These are phyloP conservation scores for Chenopodium berlandieri DNA, from an alignment of 148 eudicot species.

Conservation along the genomic window DNA sequence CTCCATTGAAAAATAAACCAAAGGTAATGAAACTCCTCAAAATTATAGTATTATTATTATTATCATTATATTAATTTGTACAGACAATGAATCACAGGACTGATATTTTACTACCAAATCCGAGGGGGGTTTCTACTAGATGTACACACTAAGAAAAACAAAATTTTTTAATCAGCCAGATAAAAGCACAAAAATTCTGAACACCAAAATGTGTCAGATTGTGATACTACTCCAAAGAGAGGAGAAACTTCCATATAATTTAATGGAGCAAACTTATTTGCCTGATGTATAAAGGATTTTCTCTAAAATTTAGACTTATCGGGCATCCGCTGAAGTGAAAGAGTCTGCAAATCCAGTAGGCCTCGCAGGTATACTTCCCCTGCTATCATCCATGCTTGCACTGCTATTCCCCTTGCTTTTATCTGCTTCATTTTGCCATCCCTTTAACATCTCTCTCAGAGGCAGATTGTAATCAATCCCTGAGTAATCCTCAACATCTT, in stretches of 20 bases:
- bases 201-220: background rate
- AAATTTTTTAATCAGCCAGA: background rate
- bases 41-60: background rate
- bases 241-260: background rate
- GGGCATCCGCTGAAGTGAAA: constrained; percentile 66
- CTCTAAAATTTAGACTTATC: constrained; percentile 23
- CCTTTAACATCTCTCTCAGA: constrained; percentile 53
- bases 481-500: constrained; percentile 39
- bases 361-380: constrained; percentile 62
- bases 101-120: background rate
- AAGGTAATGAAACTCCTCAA: background rate
- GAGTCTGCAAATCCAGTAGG: constrained; percentile 66
- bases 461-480: constrained; percentile 43
- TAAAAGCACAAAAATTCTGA: background rate
- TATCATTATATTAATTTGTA: background rate
- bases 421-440: constrained; percentile 54
- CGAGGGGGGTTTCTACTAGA: background rate
- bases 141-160: constrained; percentile 6
- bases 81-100: background rate
- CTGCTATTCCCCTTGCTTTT: constrained; percentile 26
- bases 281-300: background rate
- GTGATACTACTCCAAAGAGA: background rate
- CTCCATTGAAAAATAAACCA: background rate
- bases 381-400: constrained; percentile 44
- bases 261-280: background rate